phyloP scores from a whole-genome alignment of 1,139 yeast species.

The Lodderomyces oxycetoniae region DNA sequence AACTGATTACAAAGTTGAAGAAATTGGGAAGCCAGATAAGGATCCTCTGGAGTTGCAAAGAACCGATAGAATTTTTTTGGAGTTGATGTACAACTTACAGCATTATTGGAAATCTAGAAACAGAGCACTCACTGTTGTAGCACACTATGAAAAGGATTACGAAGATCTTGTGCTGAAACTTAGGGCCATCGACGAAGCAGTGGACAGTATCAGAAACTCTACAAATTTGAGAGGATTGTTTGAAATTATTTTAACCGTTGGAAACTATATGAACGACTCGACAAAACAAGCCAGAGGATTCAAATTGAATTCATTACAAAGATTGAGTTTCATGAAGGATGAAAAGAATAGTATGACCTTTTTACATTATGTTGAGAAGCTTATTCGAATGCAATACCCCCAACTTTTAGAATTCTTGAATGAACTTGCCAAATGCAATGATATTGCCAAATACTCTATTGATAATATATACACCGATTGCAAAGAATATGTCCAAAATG shows the following conservation, averaged over 20 bases:
- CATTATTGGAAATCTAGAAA: constrained; percentile 80
- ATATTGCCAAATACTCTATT: constrained; percentile 61
- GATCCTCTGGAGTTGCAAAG: constrained; percentile 72
- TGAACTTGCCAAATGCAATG: constrained; percentile 55
- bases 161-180: constrained; percentile 59
- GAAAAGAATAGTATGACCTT: constrained; percentile 75
- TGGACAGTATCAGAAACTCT: constrained; percentile 55
- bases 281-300: constrained; percentile 80
- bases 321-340: constrained; percentile 73
- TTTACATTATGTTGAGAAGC: constrained; percentile 73
- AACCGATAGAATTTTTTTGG: constrained; percentile 71
- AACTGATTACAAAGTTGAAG: constrained; percentile 47
- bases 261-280: constrained; percentile 79
- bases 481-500: constrained; percentile 48
- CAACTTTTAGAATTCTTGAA: constrained; percentile 54
- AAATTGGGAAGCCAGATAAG: constrained; percentile 55
- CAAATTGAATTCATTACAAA: constrained; percentile 66
- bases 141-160: constrained; percentile 65
- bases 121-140: constrained; percentile 59
- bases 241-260: constrained; percentile 74
- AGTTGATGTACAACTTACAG: constrained; percentile 67
- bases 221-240: constrained; percentile 59
- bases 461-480: constrained; percentile 66
- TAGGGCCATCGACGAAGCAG: constrained; percentile 60
- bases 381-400: constrained; percentile 64